Percentiles rank a stretch among this genome's conserved stretches.
Evolutionary conservation across 2,329 filamentous ascomycete species (phyloP).

Genomic region (Exophiala sideris): DNA sequence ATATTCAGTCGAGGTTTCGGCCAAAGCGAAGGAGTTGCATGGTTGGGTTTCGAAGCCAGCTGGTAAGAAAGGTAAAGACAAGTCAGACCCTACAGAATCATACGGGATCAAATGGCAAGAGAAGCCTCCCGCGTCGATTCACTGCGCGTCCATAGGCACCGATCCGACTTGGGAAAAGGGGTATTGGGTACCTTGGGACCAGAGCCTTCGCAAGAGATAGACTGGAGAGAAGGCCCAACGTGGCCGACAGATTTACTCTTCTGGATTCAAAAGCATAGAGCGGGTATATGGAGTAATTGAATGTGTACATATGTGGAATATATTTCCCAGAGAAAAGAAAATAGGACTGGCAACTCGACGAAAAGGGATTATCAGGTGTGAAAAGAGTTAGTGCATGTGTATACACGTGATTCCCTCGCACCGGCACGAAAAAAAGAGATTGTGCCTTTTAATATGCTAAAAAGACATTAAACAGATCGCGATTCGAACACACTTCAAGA

Average conservation of each 20-base stretch:
- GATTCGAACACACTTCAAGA: neutral
- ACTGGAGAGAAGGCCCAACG: no score
- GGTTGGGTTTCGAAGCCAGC: constrained; percentile 42
- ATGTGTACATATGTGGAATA: no score
- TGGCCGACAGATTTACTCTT: no score
- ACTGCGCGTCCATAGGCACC: constrained; percentile 18
- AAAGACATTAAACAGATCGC: neutral
- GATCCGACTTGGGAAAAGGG: neutral
- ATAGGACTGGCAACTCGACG: no score
- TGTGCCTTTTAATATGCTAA: no score
- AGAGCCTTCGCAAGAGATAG: neutral
- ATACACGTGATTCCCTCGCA: no score
- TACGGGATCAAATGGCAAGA: constrained; percentile 26
- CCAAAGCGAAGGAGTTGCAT: constrained; percentile 49
- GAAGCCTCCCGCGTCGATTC: constrained; percentile 26
- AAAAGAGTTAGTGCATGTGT: no score
- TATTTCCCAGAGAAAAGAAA: no score
- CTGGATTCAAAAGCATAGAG: no score
- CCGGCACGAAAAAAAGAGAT: no score
- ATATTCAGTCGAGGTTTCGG: constrained; percentile 47
- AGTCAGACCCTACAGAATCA: neutral
- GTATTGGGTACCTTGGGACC: constrained; percentile 15
- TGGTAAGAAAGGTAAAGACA: neutral
- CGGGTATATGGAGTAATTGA: no score
- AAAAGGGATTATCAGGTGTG: no score